Base-by-base conservation (phyloP, 1,139 yeast species). In the Lodderomyces orthopsilosis region DNA sequence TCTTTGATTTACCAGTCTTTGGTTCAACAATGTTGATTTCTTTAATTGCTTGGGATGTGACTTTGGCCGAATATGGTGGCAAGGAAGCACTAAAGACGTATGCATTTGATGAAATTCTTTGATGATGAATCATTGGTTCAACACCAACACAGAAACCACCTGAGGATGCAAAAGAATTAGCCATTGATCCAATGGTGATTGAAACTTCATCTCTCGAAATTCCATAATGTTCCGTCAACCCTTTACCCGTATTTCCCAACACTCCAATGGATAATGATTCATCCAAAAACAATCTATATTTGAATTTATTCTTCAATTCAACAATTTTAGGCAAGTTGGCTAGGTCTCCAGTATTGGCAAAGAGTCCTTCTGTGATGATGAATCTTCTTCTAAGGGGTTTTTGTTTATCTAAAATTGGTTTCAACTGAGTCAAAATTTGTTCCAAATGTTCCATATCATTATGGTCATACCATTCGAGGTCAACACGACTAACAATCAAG, bases 91-190 rank as follows among this genome's bases (percentile, higher is more conserved):
- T 85, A 60, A 89, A 93, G 47, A 94, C 94, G 59, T 89, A 93
- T 2, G 96, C 96, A 53, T 77, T 74, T 8, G 96, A 87, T 26
- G 90, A 87, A 18, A 51, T 51, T 47, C 51, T 82, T 73, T 94
- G 98, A 65, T 93, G 96, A 54, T 84, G 86, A 37, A 91, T 81
- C 91, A 93, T 88, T 46, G 85, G 84, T 34, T 69, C 66, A 35
- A 80, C 85, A 47, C 98, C 98, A 21, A 88, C 88, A 60, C 96
- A 93, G 64, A 89, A 93, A 1, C 96, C 98, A 50, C 99, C 99
- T 37, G 94, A 83, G 8, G 95, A 75, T n/a, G 91, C 94, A 53
- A 91, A 75, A 0, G 95, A 75, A 36, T 76, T 75, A 10, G 96
- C 95, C 74, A 93, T 68, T 2, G 95, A 83, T 23, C 97, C 97